Base-by-base conservation (phyloP, 306 rosid species). In the Cicer arietinum region DNA sequence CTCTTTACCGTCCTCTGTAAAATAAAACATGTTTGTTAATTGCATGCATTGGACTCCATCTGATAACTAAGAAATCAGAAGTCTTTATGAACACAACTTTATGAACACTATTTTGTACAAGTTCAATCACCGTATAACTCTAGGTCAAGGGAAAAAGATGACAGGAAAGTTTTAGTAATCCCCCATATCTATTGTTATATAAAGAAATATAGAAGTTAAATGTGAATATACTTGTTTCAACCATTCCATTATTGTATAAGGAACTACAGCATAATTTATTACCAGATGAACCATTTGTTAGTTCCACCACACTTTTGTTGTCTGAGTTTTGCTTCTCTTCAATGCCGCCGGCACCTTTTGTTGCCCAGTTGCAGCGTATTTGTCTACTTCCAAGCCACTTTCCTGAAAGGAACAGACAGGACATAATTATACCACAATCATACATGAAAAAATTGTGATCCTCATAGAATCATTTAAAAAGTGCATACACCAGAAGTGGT, bases 331-430 rank as follows among this genome's bases (percentile, higher is more conserved):
- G 92, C 84, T 89, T 92, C 78, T 94, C 99, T 42, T 92, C 99
- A 67, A 40, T 90, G 45, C 90, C 61, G 17, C 74, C 89, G 70
- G 99, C 97, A 80, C 97, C 99, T 84, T 94, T 94, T 46, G 96
- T 88, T 58, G 99, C 99, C 99, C 99, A 94, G 83, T 94, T 94
- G 78, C 97, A 94, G 17, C 96, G 96, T 71, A 92, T 94, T 81
- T 92, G 99, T 71, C 99, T 86, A 75, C 97, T 94, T 66, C 96
- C 97, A 63, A 94, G 97, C 99, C 99, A 94, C 82, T 94, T 94
- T 46, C 97, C 99, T 94, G 81, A 39, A 79, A 52, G 75, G 69
- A 42, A 73, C 8, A 48, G 13, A 47, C 65, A 78, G 44, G 62
- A 47, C 40, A 43, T 10, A 11, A 30, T 51, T 54, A 69, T 14